Percentiles rank a stretch among this genome's conserved stretches.
These are phyloP conservation scores for Trichoderma sp. DNA, from an alignment of 2,329 filamentous ascomycete genomes.

Conservation along the genomic window DNA sequence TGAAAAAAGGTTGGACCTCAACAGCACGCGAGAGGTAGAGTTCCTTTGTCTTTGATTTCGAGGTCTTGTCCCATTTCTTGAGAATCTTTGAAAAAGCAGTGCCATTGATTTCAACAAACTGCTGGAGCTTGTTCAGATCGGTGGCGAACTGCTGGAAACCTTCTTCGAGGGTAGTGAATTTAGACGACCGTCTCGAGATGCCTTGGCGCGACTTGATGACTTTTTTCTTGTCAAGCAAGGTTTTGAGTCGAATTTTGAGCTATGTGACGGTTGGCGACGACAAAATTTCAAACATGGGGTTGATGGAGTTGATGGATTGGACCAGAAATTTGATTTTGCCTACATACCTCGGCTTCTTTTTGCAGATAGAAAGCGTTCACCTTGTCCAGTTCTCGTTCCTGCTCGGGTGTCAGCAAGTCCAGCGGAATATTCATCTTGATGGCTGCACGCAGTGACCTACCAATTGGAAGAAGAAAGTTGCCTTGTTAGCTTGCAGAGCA, in stretches of 20 bases:
- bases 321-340: not conserved
- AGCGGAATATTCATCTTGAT: slow-evolving; percentile 36
- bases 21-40: slow-evolving; percentile 94
- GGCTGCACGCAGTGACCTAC: slow-evolving; percentile 55
- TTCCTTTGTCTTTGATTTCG: slow-evolving; percentile 98
- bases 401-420: slow-evolving; percentile 46
- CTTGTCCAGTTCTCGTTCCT: slow-evolving; percentile 98
- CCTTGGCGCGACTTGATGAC: slow-evolving; percentile 81
- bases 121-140: slow-evolving; percentile 95
- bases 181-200: slow-evolving; percentile 83
- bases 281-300: not conserved
- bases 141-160: slow-evolving; percentile 97
- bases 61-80: slow-evolving; percentile 99
- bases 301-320: not conserved
- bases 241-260: slow-evolving; percentile 92
- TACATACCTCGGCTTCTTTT: slow-evolving; percentile 90
- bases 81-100: slow-evolving; percentile 98
- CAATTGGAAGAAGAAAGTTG: slow-evolving; percentile 97
- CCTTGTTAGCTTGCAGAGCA: slow-evolving; percentile 93
- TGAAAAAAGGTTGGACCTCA: slow-evolving; percentile 98
- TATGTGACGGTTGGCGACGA: slow-evolving; percentile 43
- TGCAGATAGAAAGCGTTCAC: slow-evolving; percentile 98
- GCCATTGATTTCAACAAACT: slow-evolving; percentile 98
- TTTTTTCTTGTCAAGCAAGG: slow-evolving; percentile 92
- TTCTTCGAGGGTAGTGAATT: slow-evolving; percentile 93